Evolutionary conservation across 2,329 filamentous ascomycete genomes (phyloP), one percentile per base, ranked within the genome.

Genomic region (Ophiocordyceps unilateralis): DNA sequence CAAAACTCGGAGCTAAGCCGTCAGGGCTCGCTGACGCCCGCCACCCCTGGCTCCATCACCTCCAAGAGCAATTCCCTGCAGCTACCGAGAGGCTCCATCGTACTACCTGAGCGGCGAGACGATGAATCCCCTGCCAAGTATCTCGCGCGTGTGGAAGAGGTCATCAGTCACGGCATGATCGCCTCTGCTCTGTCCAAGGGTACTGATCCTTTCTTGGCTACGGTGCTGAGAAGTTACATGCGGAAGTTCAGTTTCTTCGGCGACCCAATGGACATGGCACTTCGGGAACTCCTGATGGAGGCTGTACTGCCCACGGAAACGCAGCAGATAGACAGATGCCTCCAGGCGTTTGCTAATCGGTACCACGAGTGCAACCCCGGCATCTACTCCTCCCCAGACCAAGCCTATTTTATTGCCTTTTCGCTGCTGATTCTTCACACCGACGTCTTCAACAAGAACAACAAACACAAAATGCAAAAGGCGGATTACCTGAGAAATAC

Each of bases 361-460:
- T 98, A 98, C 58, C 85, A 96, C 56, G 91, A 98, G 61, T 98
- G 91, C 63, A 98, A 98, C 53, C 91, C 91, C 2, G 89, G 91
- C 34, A 93, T 98, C 46, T 98, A 93, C 61, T 74, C 82, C 21
- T 81, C 80, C 28, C 78, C 87, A 52, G 91, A 96, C 55, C 86
- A 95, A 62, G 88, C 91, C n/a, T 95, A 96, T 59, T 94, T 96
- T 54, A 89, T 96, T 49, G 87, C 89, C 15, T 98, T 98, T 57
- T 96, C 89, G 2, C 78, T 98, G 44, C 74, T 98, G 46, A 95
- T 98, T 51, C 69, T 98, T 28, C 91, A 98, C 54, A 96, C 91
- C 0, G 91, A 98, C 57, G 85, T 93, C n/a, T 96, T 96, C 75
- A 98, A 98, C 69, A 94, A 93, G 63, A 98, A 96, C 67, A 96